Percentiles rank a stretch among this genome's conserved stretches.
phyloP scores from a whole-genome alignment of 345 rosid genomes.

The Excoecaria cochinchinensis region DNA sequence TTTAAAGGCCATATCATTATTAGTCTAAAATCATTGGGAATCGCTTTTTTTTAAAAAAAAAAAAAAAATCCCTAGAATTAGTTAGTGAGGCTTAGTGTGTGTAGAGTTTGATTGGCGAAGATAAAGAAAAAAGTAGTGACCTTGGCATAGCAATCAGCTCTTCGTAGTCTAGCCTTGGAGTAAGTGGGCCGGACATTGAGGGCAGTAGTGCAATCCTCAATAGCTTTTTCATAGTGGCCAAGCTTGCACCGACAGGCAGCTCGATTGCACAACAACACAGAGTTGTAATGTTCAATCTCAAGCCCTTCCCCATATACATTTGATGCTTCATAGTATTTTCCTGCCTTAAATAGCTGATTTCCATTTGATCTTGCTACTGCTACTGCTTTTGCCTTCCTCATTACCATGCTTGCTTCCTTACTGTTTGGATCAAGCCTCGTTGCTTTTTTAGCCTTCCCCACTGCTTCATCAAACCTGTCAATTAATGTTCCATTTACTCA shows the following conservation, averaged over 20 bases:
- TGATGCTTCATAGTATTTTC: conserved; percentile 51
- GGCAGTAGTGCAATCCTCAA: conserved; percentile 75
- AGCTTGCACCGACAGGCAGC: conserved; percentile 76
- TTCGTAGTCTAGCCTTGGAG: conserved; percentile 76
- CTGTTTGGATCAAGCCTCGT: conserved; percentile 63
- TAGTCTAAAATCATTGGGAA: too few relatives aligned
- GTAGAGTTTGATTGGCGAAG: too few relatives aligned
- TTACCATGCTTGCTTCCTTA: conserved; percentile 52
- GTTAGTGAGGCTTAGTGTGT: too few relatives aligned
- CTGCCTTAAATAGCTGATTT: conserved; percentile 64
- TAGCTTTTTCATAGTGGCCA: conserved; percentile 56
- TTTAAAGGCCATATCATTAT: too few relatives aligned
- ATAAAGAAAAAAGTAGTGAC: conserved; percentile 23
- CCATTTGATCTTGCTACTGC: conserved; percentile 66
- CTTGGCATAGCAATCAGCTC: conserved; percentile 83
- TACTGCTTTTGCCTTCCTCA: conserved; percentile 52
- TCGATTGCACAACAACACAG: conserved; percentile 78
- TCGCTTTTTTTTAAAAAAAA: too few relatives aligned
- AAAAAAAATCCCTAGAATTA: too few relatives aligned
- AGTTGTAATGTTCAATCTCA: conserved; percentile 66
- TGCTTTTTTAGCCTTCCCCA: conserved; percentile 64
- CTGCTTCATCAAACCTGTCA: conserved; percentile 60
- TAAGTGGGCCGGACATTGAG: conserved; percentile 62
- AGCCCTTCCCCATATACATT: conserved; percentile 71
- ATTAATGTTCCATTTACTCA: too few relatives aligned